A percentile compares a stretch with the other conserved stretches of the same genome.
Conservation (phyloP, 768 basidiomycete genomes). For the Lanmaoa pseudosensibilis region DNA sequence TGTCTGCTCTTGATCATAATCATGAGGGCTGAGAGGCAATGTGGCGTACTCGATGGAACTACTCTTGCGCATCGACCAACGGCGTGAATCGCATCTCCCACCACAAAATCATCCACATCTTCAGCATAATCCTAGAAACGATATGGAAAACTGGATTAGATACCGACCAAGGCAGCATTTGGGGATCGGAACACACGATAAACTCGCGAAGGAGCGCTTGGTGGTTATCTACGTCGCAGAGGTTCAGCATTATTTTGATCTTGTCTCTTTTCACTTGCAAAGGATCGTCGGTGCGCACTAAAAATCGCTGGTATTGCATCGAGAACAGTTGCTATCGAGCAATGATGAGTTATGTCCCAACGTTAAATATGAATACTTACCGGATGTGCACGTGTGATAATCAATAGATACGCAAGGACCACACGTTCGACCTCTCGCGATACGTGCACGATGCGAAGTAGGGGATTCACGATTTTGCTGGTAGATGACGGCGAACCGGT, state of each 20-base stretch:
- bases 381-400: conserved; percentile 63
- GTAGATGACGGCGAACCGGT: conserved; percentile 57
- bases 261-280: conserved; percentile 70
- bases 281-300: conserved; percentile 68
- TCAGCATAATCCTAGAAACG: conserved; percentile 70
- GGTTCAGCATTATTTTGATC: conserved; percentile 65
- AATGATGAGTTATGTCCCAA: conserved; percentile 1
- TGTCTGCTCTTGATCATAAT: conserved; percentile 74
- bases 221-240: conserved; percentile 68
- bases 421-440: conserved; percentile 77
- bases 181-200: conserved; percentile 52
- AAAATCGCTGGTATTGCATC: conserved; percentile 62
- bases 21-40: conserved; percentile 76
- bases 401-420: conserved; percentile 66
- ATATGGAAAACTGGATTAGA: neutral
- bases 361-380: conserved; percentile 43
- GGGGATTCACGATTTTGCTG: conserved; percentile 61
- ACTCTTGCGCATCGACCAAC: conserved; percentile 73
- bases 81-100: conserved; percentile 70
- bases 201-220: conserved; percentile 78
- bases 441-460: conserved; percentile 68
- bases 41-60: conserved; percentile 66
- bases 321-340: conserved; percentile 48
- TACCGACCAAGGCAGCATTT: neutral
- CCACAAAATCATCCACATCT: conserved; percentile 71